Base-by-base conservation (phyloP, 2,329 filamentous ascomycete species). In the Clathrospora elynae region DNA sequence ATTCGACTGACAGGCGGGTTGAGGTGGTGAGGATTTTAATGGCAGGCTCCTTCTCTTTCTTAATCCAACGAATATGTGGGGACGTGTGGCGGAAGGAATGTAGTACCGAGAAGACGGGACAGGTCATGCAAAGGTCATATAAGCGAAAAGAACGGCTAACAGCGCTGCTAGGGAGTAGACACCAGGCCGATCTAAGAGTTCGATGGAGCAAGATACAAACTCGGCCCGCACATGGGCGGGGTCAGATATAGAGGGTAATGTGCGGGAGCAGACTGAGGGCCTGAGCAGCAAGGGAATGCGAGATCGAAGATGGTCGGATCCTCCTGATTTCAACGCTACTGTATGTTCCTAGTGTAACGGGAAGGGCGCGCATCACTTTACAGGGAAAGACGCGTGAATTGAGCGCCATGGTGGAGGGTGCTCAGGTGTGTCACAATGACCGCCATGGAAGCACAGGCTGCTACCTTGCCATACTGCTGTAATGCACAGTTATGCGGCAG, bases 381-480 rank as follows among this genome's bases (percentile, higher is more conserved):
- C 41, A 53, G 57, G 59, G 51, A 56, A 53, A 29, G 40, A 56
- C 50, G 52, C 51, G 56, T 57, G 53, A 59, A 57, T 42, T 51
- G 44, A 49, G 49, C 47, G 55, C 53, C 54, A 56, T 57, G 49
- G 46, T 50, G 51, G 42, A 46, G 46, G n/a, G n/a, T n/a, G n/a
- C n/a, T n/a, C n/a, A 55, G 20, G 19, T 31, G 59, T 67, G 55
- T 61, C 59, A 66, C 64, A 54, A 60, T 20, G 29, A 42, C 51
- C 38, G 58, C 59, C 62, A 60, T 41, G 49, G 60, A 49, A 37
- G 57, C 59, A 66, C 60, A 64, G 53, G 61, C 58, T 66, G 59
- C 58, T 60, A 67, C 63, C 51, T 49, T 61, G 61, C 59, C 60
- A 57, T 56, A 49, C 50, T 37, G 41, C 41, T 28, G 44, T 45